Conservation (phyloP, 805 yeast genomes). For the Candida michaelii region DNA sequence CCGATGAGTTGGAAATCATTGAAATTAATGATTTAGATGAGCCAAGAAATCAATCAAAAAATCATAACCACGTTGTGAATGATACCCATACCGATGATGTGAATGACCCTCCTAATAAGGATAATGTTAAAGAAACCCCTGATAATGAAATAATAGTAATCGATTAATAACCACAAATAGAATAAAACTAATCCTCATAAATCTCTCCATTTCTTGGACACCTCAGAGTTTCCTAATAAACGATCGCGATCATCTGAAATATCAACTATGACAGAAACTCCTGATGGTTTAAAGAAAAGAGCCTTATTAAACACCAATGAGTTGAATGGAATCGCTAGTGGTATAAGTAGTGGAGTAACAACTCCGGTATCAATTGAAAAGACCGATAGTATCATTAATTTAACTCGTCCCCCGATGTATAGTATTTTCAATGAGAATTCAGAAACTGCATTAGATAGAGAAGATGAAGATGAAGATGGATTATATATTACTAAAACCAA, state of each 20-base stretch:
- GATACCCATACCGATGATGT: too few species aligned
- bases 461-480: constrained; percentile 18
- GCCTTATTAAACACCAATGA: background rate
- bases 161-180: background rate
- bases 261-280: constrained; percentile 2
- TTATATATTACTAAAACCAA: constrained; percentile 12
- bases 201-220: too few species aligned
- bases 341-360: constrained; percentile 12
- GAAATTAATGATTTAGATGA: constrained; percentile 18
- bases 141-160: background rate
- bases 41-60: too few species aligned
- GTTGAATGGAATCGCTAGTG: background rate
- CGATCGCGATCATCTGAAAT: constrained; percentile 7
- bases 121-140: too few species aligned
- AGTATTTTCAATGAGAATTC: constrained; percentile 51
- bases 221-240: too few species aligned
- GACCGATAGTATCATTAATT: constrained; percentile 43
- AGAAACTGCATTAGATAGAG: constrained; percentile 32
- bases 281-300: constrained; percentile 8
- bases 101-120: background rate
- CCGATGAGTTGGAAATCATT: constrained; percentile 44
- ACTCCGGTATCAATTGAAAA: constrained; percentile 28
- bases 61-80: too few species aligned
- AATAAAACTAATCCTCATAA: too few species aligned
- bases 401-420: constrained; percentile 52